These are phyloP conservation scores for Saccharomyces pastorianus DNA, from an alignment of 1,139 yeast species.

Conservation along the genomic window DNA sequence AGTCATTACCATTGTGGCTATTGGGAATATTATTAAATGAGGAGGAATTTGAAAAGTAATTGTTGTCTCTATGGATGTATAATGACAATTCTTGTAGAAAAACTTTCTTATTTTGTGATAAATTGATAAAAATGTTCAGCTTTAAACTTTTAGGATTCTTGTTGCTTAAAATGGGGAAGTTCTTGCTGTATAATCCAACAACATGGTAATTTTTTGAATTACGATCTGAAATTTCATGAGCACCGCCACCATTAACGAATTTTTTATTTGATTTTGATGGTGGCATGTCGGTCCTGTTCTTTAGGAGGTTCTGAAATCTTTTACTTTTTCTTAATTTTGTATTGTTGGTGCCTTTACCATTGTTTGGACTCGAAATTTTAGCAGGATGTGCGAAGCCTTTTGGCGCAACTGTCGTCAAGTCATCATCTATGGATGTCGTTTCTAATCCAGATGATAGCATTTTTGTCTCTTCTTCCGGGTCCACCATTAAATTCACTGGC, in stretches of 20 bases:
- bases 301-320: constrained; percentile 10
- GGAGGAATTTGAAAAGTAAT: background rate
- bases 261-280: background rate
- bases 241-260: background rate
- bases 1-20: background rate
- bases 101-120: constrained; percentile 23
- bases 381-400: background rate
- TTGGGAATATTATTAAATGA: background rate
- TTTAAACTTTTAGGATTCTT: constrained; percentile 27
- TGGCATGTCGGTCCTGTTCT: background rate
- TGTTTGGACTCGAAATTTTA: background rate
- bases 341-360: background rate
- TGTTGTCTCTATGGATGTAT: constrained; percentile 14
- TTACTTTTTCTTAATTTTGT: constrained; percentile 14
- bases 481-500: constrained; percentile 11
- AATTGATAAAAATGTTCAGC: constrained; percentile 25
- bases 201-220: constrained; percentile 8
- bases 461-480: constrained; percentile 9
- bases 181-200: constrained; percentile 23
- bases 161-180: constrained; percentile 27
- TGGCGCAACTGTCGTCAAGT: constrained; percentile 1
- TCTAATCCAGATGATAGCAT: constrained; percentile 7
- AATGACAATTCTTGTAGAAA: constrained; percentile 28
- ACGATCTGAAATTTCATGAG: background rate
- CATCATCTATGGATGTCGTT: constrained; percentile 3